Evolutionary conservation across 805 yeast species (phyloP), one percentile per base, ranked within the genome.

Genomic region (Nakazawaea molendinolei): DNA sequence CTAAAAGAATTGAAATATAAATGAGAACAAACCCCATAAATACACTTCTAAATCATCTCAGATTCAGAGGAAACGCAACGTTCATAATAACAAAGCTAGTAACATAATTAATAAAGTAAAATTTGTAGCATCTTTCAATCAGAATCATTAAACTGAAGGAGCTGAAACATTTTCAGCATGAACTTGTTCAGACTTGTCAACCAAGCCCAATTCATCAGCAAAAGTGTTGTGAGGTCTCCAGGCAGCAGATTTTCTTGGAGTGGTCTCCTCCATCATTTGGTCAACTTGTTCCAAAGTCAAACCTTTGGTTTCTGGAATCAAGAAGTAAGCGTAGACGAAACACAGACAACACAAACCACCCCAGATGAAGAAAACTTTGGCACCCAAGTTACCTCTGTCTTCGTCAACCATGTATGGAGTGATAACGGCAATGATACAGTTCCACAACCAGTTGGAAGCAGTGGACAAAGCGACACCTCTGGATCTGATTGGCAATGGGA

Each of bases 231-330:
- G 61, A 44, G 64, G 62, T 38, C 46, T 54, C 64, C 64, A 59
- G 12, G 42, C 47, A 27, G 56, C 38, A 27, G 64, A 59, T 21
- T 53, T 56, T 32, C 53, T 36, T 36, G 64, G 60, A 37, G 50
- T 55, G 17, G 61, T 52, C 48, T 59, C 61, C 41, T 54, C 60
- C 33, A 58, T 39, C 60, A 58, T 55, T 44, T 52, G 46, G 55
- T 84, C 87, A 44, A 85, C 85, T 60, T 85, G 87, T 62, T 85
- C 95, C 55, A 86, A 70, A 30, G 84, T 71, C 50, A 84, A 70
- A 41, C 94, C 94, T 63, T 75, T 77, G 38, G 95, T 86, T 61
- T 83, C 90, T 49, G 77, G 76, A 42, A 86, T 76, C 47, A 70
- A 69, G 67, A 84, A 76, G 67, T 70, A 76, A 36, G 83, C 83